Conservation (phyloP, 768 basidiomycete species). For the Fistulinella prunicolor region DNA sequence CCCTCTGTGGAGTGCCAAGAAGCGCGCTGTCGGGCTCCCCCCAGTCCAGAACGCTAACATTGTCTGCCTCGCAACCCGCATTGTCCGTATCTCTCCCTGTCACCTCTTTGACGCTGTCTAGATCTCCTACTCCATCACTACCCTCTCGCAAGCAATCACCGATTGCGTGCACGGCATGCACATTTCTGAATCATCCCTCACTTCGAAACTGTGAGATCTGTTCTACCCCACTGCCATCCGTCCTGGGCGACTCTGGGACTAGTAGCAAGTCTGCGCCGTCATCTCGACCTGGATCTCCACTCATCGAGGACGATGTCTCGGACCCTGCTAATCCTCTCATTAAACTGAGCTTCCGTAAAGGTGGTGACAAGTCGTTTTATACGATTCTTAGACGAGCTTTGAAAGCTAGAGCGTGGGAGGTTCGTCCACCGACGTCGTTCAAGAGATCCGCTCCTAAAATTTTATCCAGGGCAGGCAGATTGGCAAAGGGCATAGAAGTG, state of each 20-base stretch:
- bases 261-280: slow-evolving; percentile 59
- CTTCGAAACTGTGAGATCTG: slow-evolving; percentile 84
- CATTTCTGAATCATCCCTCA: slow-evolving; percentile 84
- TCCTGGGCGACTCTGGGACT: slow-evolving; percentile 16
- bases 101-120: slow-evolving; percentile 16
- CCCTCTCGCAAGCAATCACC: slow-evolving; percentile 26
- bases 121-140: slow-evolving; percentile 20
- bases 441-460: slow-evolving; percentile 1
- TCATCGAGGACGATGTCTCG: slow-evolving; percentile 22
- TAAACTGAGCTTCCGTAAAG: slow-evolving; percentile 87
- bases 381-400: slow-evolving; percentile 67
- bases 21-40: slow-evolving; percentile 31
- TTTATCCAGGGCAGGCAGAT: slow-evolving; percentile 28
- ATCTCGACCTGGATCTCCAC: slow-evolving; percentile 60
- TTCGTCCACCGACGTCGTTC: slow-evolving; percentile 21
- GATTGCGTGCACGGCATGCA: slow-evolving; percentile 81
- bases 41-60: slow-evolving; percentile 31
- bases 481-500: slow-evolving; percentile 21
- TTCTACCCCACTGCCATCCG: slow-evolving; percentile 56
- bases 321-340: slow-evolving; percentile 47
- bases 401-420: slow-evolving; percentile 75
- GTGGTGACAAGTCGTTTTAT: slow-evolving; percentile 86
- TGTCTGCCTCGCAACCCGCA: slow-evolving; percentile 39
- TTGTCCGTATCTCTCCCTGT: slow-evolving; percentile 34
- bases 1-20: slow-evolving; percentile 79